A percentile compares a stretch with the other conserved stretches of the same genome.
Evolutionary conservation across 2,329 filamentous ascomycete genomes (phyloP).

Genomic region (Colletotrichum gigasporum): DNA sequence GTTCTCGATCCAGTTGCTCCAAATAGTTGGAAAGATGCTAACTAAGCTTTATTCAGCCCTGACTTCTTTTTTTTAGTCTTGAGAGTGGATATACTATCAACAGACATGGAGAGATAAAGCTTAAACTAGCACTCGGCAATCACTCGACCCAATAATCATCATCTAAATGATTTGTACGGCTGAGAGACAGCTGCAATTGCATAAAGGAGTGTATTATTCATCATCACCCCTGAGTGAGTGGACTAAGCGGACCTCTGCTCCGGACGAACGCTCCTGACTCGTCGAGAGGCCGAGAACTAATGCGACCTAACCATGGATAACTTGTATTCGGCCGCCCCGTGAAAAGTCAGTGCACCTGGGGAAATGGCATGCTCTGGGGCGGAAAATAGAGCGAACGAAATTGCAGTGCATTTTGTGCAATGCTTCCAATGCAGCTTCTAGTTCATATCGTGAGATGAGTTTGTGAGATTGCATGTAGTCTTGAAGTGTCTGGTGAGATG

Average conservation of each 20-base stretch:
- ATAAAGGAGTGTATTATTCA: neutral
- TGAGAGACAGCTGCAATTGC: neutral
- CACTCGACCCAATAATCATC: neutral
- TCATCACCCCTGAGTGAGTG: neutral
- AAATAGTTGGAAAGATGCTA: too few relatives aligned
- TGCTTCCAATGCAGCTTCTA: too few relatives aligned
- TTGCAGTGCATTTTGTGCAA: too few relatives aligned
- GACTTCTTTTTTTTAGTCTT: too few relatives aligned
- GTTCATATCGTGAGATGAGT: too few relatives aligned
- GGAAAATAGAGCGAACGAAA: neutral
- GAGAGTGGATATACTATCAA: too few relatives aligned
- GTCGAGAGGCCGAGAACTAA: neutral
- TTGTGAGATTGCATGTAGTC: too few relatives aligned
- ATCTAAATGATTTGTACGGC: neutral
- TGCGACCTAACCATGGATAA: neutral
- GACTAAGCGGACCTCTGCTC: neutral
- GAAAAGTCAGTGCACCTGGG: neutral
- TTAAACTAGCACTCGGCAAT: neutral
- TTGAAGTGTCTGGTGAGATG: neutral
- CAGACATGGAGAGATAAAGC: neutral
- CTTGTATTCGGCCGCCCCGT: neutral
- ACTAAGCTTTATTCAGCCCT: too few relatives aligned
- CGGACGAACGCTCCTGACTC: constrained; percentile 1
- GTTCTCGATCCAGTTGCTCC: too few relatives aligned
- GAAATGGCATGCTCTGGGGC: neutral